Evolutionary conservation across 2,329 filamentous ascomycete genomes (phyloP).

Genomic region (Exophiala xenobiotica): DNA sequence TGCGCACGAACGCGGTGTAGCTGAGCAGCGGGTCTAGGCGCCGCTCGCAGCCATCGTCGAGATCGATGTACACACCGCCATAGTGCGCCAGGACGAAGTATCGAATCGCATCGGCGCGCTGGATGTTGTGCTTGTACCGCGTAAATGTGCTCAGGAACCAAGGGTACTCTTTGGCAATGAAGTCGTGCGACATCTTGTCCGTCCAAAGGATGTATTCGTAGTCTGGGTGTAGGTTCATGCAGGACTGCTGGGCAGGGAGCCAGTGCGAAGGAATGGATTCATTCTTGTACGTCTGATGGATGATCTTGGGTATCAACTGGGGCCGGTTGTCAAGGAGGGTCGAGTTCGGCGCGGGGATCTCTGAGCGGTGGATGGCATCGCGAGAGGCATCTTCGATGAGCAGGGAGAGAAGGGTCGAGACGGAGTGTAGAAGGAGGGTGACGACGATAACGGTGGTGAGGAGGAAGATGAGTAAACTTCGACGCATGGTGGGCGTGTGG

Average conservation of each 20-base stretch:
- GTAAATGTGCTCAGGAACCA: slow-evolving; percentile 77
- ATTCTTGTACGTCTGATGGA: slow-evolving; percentile 75
- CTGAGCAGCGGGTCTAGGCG: slow-evolving; percentile 66
- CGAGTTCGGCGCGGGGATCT: slow-evolving; percentile 65
- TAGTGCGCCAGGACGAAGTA: slow-evolving; percentile 77
- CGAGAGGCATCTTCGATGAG: slow-evolving; percentile 66
- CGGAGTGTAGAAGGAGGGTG: slow-evolving; percentile 62
- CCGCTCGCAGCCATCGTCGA: slow-evolving; percentile 72
- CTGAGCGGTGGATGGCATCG: slow-evolving; percentile 65
- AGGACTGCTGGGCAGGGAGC: slow-evolving; percentile 64
- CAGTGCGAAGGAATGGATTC: slow-evolving; percentile 67
- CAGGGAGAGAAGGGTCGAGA: slow-evolving; percentile 70
- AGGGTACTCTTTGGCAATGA: slow-evolving; percentile 71
- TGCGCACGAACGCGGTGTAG: slow-evolving; percentile 69
- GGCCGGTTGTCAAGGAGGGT: slow-evolving; percentile 56
- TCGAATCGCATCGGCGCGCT: slow-evolving; percentile 73
- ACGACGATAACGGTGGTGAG: slow-evolving; percentile 64
- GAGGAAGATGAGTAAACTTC: slow-evolving; percentile 62
- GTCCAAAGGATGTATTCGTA: slow-evolving; percentile 82
- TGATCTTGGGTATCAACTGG: slow-evolving; percentile 71
- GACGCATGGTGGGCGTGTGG: slow-evolving; percentile 61
- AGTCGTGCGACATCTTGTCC: slow-evolving; percentile 65
- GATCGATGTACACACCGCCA: slow-evolving; percentile 77
- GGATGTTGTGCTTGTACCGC: slow-evolving; percentile 71
- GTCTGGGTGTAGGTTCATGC: slow-evolving; percentile 65